phyloP scores from a whole-genome alignment of 179 eudicot genomes.

The Amaranthus tricolor region DNA sequence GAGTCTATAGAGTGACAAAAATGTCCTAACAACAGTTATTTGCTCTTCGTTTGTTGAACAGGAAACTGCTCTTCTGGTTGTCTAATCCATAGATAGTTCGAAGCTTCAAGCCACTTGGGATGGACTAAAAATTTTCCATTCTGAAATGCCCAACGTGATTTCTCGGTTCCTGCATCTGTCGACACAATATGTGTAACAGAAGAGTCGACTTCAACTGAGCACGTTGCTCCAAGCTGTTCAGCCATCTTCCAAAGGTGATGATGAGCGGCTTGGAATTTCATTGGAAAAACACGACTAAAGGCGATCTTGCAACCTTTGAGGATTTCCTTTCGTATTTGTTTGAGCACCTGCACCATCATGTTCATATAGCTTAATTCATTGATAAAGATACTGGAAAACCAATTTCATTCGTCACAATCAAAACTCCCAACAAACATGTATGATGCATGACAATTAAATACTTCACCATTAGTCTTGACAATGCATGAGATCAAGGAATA shows the following conservation, averaged over 20 bases:
- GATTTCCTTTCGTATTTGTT: conserved; percentile 46
- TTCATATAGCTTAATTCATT: neutral
- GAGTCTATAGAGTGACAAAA: too few relatives aligned
- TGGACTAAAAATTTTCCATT: conserved; percentile 59
- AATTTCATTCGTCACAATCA: neutral
- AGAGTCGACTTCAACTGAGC: conserved; percentile 45
- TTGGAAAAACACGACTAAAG: conserved; percentile 63
- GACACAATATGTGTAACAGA: conserved; percentile 77
- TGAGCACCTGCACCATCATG: conserved; percentile 43
- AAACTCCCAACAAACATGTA: neutral
- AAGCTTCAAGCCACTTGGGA: conserved; percentile 68
- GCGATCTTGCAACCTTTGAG: conserved; percentile 64
- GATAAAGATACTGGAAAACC: conserved; percentile 1
- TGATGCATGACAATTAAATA: neutral
- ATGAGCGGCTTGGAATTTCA: conserved; percentile 34
- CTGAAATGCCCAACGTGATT: conserved; percentile 65
- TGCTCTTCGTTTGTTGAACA: conserved; percentile 13
- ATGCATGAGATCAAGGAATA: neutral
- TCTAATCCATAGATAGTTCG: conserved; percentile 55
- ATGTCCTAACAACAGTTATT: too few relatives aligned
- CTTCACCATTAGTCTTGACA: neutral
- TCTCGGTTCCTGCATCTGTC: conserved; percentile 51
- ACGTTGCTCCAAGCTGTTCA: conserved; percentile 64
- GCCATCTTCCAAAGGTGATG: conserved; percentile 72
- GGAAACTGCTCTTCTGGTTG: conserved; percentile 66